Evolutionary conservation across 169 alveolate genomes (phyloP), one percentile per base, ranked within the genome.

Genomic region (Hepatocystis sp.): DNA sequence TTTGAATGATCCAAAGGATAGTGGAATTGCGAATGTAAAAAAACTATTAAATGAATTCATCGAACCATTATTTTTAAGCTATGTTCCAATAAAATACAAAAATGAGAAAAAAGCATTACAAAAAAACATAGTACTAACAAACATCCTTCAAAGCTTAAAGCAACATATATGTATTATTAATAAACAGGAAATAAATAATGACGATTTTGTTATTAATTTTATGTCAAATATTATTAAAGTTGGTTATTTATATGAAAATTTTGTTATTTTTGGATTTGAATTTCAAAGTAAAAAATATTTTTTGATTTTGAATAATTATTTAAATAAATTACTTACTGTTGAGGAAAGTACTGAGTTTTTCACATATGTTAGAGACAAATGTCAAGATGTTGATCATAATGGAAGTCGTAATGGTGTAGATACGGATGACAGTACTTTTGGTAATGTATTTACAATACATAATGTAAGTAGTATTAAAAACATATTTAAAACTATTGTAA

Each of bases 41-140:
- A 60, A 25, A 51, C 32, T 66, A 23, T 46, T 92, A 84, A 86
- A 92, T 28, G 76, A 66, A 66, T 90, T 92, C 88, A 46, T 92
- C 15, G 85, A 86, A 42, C 91, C 86, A 42, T 23, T 90, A 27
- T 67, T 86, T 66, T 67, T 92, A 53, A 93, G 95, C 17, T 92
- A 78, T 61, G 92, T 89, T 34, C 91, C 88, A 52, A 91, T 91
- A 27, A 56, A 58, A 39, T 85, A 67, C 30, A 84, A 65, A 47
- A 39, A 84, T 32, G 68, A 84, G 27, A 66, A 90, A 36, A 60
- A 34, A 21, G 28, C 60, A 4, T 76, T 88, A 1, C 84, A 81
- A 5, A 25, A 27, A 49, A 65, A 28, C 49, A 42, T 32, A 7
- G 23, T 66, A 40, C 67, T 42, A 40, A 84, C 32, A 13, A 84